phyloP scores from a whole-genome alignment of 257 asterid genomes.

The Ilex asprella region DNA sequence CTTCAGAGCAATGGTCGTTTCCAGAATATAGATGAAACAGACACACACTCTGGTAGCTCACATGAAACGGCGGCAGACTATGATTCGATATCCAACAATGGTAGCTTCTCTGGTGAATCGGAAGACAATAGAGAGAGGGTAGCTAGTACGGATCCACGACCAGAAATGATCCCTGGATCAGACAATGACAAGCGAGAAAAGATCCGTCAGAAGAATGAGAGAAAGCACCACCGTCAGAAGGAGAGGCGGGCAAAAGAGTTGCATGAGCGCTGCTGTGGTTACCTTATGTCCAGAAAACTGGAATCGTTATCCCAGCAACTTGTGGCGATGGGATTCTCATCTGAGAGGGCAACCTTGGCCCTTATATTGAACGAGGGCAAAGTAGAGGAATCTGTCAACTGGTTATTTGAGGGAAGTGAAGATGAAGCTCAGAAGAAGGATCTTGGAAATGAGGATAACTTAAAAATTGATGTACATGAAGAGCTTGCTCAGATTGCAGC shows the following conservation, averaged over 20 bases:
- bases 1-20: not conserved
- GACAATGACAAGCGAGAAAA: slow-evolving; percentile 62
- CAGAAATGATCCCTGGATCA: slow-evolving; percentile 59
- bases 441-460: not conserved
- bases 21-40: slow-evolving; percentile 1
- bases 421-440: slow-evolving; percentile 1
- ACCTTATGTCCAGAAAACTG: slow-evolving; percentile 64
- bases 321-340: slow-evolving; percentile 3
- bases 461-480: not conserved
- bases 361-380: not conserved
- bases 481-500: not conserved
- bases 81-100: slow-evolving; percentile 2
- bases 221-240: slow-evolving; percentile 67
- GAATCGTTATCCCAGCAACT: slow-evolving; percentile 23
- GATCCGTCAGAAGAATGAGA: slow-evolving; percentile 61
- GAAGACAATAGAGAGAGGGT: slow-evolving; percentile 50
- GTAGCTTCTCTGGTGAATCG: not conserved
- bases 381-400: slow-evolving; percentile 4
- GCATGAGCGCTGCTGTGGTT: slow-evolving; percentile 61
- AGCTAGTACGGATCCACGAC: slow-evolving; percentile 27
- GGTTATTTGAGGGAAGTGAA: slow-evolving; percentile 49
- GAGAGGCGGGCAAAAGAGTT: slow-evolving; percentile 73
- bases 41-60: not conserved
- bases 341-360: not conserved
- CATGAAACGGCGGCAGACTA: not conserved